Evolutionary conservation across 176 grass and related monocot genomes (phyloP), one percentile per base, ranked within the genome.

Genomic region (Cenchrus fungigraminus): DNA sequence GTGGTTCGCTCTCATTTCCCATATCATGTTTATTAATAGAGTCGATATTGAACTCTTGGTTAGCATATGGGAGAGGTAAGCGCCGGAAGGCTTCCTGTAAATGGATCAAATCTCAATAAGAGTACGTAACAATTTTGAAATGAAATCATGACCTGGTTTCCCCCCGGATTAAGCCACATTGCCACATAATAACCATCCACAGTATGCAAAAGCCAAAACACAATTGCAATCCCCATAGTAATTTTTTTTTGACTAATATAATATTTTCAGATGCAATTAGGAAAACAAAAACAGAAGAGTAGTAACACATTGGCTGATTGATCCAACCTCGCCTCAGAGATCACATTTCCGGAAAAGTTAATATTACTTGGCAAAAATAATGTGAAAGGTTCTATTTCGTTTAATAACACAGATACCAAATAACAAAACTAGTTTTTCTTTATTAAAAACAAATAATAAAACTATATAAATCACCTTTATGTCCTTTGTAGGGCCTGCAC

Each of bases 11-110:
- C 42, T 67, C 81, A 83, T 85, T 87, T 74, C 75, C 76, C 69
- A 90, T 29, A 74, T 91, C 83, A 71, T 89, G 83, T 75, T 80
- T 83, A 44, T 42, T 81, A 55, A 83, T 89, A 62, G 68, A 61
- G 59, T 75, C 65, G 52, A 92, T 94, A 80, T 66, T 89, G 86
- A 95, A 98, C 82, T 95, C 96, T 87, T 94, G 85, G 60, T 89
- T 71, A 91, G 74, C 54, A 61, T 91, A 91, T 62, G 93, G 96
- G 71, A 98, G 85, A 70, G 96, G 96, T 53, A 98, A 80, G 46
- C 89, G 91, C 25, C 25, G 71, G 89, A 98, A 98, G 49, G 66
- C 78, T 87, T 95, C 96, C 96, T 98, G 71, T 68, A 75, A 78
- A 91, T 67, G 61, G 82, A 89, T 87, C 19, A 68, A 40, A 76